Conservation (phyloP, 2,329 filamentous ascomycete genomes). For the Anthostomella pinea region DNA sequence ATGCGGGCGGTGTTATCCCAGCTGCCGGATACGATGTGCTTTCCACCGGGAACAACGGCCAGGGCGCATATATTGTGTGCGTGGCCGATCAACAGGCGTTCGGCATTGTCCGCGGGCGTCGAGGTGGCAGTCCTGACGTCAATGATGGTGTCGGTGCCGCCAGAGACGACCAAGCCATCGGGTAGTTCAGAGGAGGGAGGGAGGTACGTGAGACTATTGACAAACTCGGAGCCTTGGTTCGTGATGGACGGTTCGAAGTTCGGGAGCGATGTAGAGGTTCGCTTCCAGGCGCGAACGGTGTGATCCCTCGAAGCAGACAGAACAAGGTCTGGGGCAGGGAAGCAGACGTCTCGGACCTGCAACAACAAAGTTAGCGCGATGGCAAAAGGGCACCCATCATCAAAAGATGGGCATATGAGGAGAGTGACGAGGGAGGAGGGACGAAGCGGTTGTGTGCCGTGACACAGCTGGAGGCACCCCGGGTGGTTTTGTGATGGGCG, state of each 20-base stretch:
- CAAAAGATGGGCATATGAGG: too few relatives aligned
- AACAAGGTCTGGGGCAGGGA: conserved; percentile 68
- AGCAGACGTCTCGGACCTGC: conserved; percentile 84
- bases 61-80: conserved; percentile 83
- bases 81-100: conserved; percentile 84
- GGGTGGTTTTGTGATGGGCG: too few relatives aligned
- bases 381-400: too few relatives aligned
- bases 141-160: conserved; percentile 88
- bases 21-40: conserved; percentile 81
- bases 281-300: conserved; percentile 84
- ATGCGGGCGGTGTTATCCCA: conserved; percentile 89
- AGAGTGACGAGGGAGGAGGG: too few relatives aligned
- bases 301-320: conserved; percentile 89
- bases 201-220: conserved; percentile 80
- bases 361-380: not conserved
- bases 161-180: conserved; percentile 80
- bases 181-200: conserved; percentile 66
- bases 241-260: conserved; percentile 75
- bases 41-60: conserved; percentile 70
- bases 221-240: conserved; percentile 77
- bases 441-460: too few relatives aligned
- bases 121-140: conserved; percentile 76
- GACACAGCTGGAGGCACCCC: too few relatives aligned
- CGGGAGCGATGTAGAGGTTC: conserved; percentile 62
- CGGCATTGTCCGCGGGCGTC: conserved; percentile 69